A percentile compares a stretch with the other conserved stretches of the same genome.
Conservation (phyloP, 768 basidiomycete genomes). For the Auricularia sp. region DNA sequence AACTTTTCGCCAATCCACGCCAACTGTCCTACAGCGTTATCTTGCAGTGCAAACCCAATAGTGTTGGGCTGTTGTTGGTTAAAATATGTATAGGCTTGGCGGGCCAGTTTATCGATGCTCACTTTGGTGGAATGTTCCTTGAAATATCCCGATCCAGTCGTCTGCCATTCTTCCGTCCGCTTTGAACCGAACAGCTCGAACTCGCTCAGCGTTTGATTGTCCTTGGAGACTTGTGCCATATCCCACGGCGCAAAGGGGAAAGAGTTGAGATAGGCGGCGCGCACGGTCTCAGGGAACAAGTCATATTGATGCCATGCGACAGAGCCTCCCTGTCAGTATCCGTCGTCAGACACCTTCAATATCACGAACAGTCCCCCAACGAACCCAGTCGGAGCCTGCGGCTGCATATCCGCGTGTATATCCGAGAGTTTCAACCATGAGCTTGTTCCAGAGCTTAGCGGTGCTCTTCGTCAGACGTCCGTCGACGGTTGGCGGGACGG, state of each 20-base stretch:
- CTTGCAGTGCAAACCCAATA: conserved; percentile 17
- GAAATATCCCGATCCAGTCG: conserved; percentile 6
- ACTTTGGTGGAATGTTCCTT: conserved; percentile 1
- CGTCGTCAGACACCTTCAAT: not conserved
- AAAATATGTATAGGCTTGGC: not conserved
- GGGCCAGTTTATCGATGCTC: no score
- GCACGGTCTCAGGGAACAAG: not conserved
- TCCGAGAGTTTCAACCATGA: conserved; percentile 18
- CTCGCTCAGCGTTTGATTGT: not conserved
- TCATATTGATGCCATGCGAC: conserved; percentile 7
- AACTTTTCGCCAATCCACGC: conserved; percentile 18
- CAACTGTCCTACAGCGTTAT: conserved; percentile 18
- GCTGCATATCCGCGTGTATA: conserved; percentile 14
- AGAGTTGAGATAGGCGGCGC: conserved; percentile 10
- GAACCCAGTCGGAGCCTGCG: not conserved
- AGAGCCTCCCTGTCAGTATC: not conserved
- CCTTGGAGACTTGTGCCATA: not conserved
- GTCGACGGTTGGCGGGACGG: conserved; percentile 10
- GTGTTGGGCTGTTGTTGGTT: conserved; percentile 13
- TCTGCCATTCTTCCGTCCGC: not conserved
- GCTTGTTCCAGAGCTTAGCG: conserved; percentile 17
- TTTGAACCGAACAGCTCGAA: not conserved
- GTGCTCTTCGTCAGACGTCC: conserved; percentile 9
- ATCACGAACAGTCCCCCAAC: not conserved
- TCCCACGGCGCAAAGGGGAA: conserved; percentile 1